Conservation (phyloP, 78 protist genomes). For the Dictyostelium brefeldianum region DNA sequence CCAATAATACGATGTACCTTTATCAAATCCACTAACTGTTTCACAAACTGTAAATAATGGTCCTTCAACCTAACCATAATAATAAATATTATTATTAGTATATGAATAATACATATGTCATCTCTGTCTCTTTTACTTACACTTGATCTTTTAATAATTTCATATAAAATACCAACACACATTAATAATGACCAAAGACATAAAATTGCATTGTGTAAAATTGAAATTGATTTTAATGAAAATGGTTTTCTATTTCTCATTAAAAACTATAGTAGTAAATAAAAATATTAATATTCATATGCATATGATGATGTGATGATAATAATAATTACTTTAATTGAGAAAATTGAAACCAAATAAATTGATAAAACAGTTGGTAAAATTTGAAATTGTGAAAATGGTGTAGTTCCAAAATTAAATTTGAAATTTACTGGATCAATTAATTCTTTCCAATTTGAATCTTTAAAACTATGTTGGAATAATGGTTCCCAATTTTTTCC, state of each 20-base stretch:
- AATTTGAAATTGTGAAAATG: constrained; percentile 62
- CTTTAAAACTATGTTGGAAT: constrained; percentile 11
- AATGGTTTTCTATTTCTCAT: constrained; percentile 72
- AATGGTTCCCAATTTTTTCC: constrained; percentile 30
- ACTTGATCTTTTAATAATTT: constrained; percentile 28
- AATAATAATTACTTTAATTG: constrained; percentile 44
- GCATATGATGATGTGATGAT: too few relatives aligned
- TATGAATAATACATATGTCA: too few relatives aligned
- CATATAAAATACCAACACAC: constrained; percentile 81
- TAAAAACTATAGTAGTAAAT: constrained; percentile 4
- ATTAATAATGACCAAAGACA: constrained; percentile 77
- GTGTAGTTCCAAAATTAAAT: constrained; percentile 27
- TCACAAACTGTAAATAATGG: constrained; percentile 76
- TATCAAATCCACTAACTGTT: constrained; percentile 13
- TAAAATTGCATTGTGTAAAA: constrained; percentile 71
- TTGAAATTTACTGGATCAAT: constrained; percentile 9
- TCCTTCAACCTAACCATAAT: constrained; percentile 9
- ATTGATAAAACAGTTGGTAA: constrained; percentile 37
- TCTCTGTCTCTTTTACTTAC: too few relatives aligned
- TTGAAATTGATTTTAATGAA: constrained; percentile 26
- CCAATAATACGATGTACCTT: constrained; percentile 72
- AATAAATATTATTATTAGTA: background rate
- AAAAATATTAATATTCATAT: background rate
- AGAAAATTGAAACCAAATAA: constrained; percentile 44
- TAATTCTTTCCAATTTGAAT: constrained; percentile 51